These are phyloP conservation scores for Phytophthora uliginosa DNA, from an alignment of 352 stramenopile genomes.

Conservation along the genomic window DNA sequence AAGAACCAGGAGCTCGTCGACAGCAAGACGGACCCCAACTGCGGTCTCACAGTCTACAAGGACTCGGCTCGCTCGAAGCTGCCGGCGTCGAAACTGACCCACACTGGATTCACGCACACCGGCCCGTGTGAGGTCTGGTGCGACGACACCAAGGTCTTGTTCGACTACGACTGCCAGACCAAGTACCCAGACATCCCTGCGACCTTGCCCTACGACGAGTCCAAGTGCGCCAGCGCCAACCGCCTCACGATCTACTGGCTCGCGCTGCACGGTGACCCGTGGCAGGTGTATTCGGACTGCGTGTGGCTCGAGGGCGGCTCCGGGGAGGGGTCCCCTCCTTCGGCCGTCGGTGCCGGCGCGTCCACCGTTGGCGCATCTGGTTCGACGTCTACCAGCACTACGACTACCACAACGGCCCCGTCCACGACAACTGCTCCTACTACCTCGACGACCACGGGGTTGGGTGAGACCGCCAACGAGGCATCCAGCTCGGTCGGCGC, in stretches of 20 bases:
- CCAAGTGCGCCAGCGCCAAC: conserved; percentile 54
- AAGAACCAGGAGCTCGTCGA: conserved; percentile 57
- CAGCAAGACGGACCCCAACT: conserved; percentile 42
- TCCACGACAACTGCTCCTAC: conserved; percentile 12
- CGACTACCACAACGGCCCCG: conserved; percentile 4
- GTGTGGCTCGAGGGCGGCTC: conserved; percentile 42
- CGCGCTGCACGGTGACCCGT: conserved; percentile 56
- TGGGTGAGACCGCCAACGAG: conserved; percentile 12
- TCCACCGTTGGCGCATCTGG: conserved; percentile 10
- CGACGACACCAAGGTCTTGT: conserved; percentile 61
- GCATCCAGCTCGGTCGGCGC: conserved; percentile 3
- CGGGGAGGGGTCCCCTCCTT: conserved; percentile 26
- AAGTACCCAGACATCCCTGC: conserved; percentile 47
- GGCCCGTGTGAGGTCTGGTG: conserved; percentile 74
- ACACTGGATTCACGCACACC: conserved; percentile 64
- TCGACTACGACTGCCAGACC: conserved; percentile 54
- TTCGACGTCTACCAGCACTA: conserved; percentile 9
- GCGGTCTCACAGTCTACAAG: conserved; percentile 53
- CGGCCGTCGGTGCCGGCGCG: conserved; percentile 19
- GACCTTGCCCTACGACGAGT: conserved; percentile 52
- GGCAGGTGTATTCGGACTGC: conserved; percentile 72
- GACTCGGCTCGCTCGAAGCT: conserved; percentile 44
- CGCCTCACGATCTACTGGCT: conserved; percentile 70
- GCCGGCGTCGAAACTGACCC: conserved; percentile 48
- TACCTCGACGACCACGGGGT: conserved; percentile 3